Percentiles rank a stretch among this genome's conserved stretches.
These are phyloP conservation scores for Suillus weaverae DNA, from an alignment of 768 basidiomycete species.

Conservation along the genomic window DNA sequence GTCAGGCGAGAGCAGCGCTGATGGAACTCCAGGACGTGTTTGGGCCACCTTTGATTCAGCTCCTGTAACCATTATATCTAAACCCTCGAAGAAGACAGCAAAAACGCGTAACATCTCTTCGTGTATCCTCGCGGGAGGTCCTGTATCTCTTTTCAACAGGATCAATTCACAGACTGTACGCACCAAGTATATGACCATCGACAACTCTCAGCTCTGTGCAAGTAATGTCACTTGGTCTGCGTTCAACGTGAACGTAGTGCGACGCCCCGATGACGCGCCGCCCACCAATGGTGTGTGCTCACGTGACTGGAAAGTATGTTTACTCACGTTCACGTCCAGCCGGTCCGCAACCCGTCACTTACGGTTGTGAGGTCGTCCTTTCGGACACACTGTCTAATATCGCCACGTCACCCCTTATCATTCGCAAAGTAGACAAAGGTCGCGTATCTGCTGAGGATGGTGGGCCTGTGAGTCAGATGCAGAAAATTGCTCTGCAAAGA, in stretches of 20 bases:
- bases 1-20: constrained; percentile 36
- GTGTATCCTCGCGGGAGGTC: constrained; percentile 86
- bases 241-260: constrained; percentile 89
- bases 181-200: constrained; percentile 96
- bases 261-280: constrained; percentile 63
- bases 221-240: constrained; percentile 92
- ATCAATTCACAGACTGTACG: constrained; percentile 97
- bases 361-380: constrained; percentile 86
- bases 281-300: constrained; percentile 61
- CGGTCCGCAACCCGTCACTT: constrained; percentile 84
- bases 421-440: constrained; percentile 92
- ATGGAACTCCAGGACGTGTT: constrained; percentile 54
- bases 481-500: constrained; percentile 89
- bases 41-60: constrained; percentile 94
- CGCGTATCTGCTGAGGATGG: constrained; percentile 84
- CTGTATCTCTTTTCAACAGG: constrained; percentile 92
- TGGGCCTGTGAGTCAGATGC: constrained; percentile 94
- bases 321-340: constrained; percentile 46
- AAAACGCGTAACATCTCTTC: constrained; percentile 91
- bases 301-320: constrained; percentile 45
- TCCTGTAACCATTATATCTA: constrained; percentile 93
- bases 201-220: constrained; percentile 80
- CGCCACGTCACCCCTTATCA: constrained; percentile 79
- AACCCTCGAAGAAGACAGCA: constrained; percentile 95
- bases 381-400: constrained; percentile 85